A percentile compares a stretch with the other conserved stretches of the same genome.
phyloP scores from a whole-genome alignment of 1,139 yeast species.

The Geotrichum siamense region DNA sequence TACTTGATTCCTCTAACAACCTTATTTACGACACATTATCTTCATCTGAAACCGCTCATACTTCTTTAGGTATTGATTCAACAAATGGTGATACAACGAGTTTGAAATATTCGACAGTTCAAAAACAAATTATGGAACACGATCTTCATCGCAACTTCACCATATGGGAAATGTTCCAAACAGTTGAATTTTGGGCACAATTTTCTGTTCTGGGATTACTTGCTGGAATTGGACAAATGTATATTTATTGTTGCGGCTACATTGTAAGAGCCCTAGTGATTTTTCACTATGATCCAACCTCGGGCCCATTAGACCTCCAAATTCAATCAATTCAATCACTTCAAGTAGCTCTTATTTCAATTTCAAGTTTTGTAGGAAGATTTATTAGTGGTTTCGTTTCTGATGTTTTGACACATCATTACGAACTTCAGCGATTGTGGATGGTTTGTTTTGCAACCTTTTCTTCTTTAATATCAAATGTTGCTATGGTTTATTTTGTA shows the following conservation, averaged over 20 bases:
- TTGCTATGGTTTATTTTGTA: conserved; percentile 24
- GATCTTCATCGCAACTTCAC: conserved; percentile 11
- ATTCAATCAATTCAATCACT: conserved; percentile 48
- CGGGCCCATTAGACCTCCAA: conserved; percentile 18
- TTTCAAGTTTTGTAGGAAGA: conserved; percentile 57
- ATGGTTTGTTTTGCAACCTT: conserved; percentile 47
- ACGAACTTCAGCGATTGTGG: conserved; percentile 60
- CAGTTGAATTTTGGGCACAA: conserved; percentile 33
- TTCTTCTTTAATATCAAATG: conserved; percentile 33
- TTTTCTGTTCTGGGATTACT: conserved; percentile 47
- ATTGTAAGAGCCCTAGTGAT: conserved; percentile 47
- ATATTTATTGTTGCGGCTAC: conserved; percentile 60
- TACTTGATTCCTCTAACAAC: background rate
- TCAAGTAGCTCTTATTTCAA: conserved; percentile 64
- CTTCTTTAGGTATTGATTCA: background rate
- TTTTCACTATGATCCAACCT: conserved; percentile 18
- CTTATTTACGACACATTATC: background rate
- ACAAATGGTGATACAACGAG: background rate
- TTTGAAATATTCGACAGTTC: background rate
- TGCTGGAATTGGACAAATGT: conserved; percentile 69
- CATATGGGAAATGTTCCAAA: conserved; percentile 19
- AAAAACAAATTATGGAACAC: conserved; percentile 10
- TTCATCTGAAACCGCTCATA: background rate
- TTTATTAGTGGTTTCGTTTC: conserved; percentile 57
- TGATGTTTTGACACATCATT: conserved; percentile 47